Evolutionary conservation across 371 early-diverging fungal genomes (phyloP).

Genomic region (Phascolomyces articulosus): DNA sequence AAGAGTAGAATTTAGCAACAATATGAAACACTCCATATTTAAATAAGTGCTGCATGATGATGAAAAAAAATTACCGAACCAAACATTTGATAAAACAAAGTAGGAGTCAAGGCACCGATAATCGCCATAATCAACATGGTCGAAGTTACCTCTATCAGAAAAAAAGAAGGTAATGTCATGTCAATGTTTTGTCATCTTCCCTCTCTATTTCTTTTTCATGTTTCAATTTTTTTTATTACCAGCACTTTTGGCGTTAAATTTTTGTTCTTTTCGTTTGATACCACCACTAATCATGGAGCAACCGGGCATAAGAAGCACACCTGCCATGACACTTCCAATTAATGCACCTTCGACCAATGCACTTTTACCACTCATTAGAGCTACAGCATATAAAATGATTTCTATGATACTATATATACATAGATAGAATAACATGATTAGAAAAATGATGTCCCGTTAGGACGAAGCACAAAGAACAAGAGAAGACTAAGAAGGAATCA

Average conservation of each 20-base stretch:
- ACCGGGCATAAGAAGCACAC: constrained; percentile 91
- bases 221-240: constrained; percentile 35
- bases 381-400: constrained; percentile 90
- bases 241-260: constrained; percentile 93
- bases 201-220: background rate
- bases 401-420: constrained; percentile 80
- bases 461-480: too few relatives aligned
- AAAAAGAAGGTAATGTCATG: background rate
- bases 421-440: background rate
- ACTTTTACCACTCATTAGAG: constrained; percentile 87
- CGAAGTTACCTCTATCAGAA: constrained; percentile 77
- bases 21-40: constrained; percentile 2
- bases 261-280: constrained; percentile 86
- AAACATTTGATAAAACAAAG: constrained; percentile 91
- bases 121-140: constrained; percentile 94
- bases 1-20: background rate
- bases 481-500: too few relatives aligned
- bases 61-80: constrained; percentile 66
- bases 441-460: too few relatives aligned
- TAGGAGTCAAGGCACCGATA: constrained; percentile 93
- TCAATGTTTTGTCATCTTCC: background rate
- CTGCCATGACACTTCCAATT: constrained; percentile 90
- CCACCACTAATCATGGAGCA: constrained; percentile 94
- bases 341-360: constrained; percentile 90
- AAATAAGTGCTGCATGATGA: constrained; percentile 4